phyloP scores from a whole-genome alignment of 257 asterid genomes.

The Rhazya stricta region DNA sequence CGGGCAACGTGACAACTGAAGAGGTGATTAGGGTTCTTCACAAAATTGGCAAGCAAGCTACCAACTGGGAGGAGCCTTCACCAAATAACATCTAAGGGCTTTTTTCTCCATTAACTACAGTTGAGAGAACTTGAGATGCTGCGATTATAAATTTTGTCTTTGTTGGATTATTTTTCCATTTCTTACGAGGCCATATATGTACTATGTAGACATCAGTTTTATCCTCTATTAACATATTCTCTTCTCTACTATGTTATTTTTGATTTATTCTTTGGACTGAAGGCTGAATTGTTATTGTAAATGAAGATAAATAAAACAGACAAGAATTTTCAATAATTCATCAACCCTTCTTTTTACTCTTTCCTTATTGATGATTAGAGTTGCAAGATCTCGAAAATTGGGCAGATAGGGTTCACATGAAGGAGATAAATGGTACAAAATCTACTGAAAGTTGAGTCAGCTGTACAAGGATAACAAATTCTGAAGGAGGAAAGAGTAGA shows the following conservation, averaged over 20 bases:
- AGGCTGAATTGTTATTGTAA: no score
- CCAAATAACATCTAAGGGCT: neutral
- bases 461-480: conserved; percentile 3
- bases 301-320: no score
- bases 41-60: conserved; percentile 78
- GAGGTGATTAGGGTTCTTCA: conserved; percentile 62
- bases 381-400: neutral
- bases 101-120: neutral
- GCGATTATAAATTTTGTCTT: neutral
- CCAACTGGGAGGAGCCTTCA: conserved; percentile 38
- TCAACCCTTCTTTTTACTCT: no score
- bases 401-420: neutral
- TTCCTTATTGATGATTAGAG: neutral
- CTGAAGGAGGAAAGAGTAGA: neutral
- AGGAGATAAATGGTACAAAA: neutral
- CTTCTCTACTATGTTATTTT: neutral
- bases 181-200: neutral
- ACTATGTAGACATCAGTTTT: neutral
- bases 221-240: neutral
- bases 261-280: neutral
- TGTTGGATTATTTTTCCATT: neutral
- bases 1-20: conserved; percentile 67
- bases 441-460: conserved; percentile 1
- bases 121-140: neutral
- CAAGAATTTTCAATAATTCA: neutral